These are phyloP conservation scores for Wickerhamomyces hampshirensis DNA, from an alignment of 805 yeast species.

Conservation along the genomic window DNA sequence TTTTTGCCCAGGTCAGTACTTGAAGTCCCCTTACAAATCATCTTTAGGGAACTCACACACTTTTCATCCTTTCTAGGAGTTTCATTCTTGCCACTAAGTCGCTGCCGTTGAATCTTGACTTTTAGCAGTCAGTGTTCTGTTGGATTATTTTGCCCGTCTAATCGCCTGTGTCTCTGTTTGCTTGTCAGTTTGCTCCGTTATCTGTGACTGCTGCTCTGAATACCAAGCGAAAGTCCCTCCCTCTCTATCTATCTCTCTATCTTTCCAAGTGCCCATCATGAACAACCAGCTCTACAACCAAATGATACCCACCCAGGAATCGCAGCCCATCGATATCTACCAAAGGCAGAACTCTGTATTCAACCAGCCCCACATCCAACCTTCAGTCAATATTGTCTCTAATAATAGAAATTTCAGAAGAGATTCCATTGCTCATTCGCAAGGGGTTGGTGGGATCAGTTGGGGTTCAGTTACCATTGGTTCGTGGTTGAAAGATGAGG, in stretches of 20 bases:
- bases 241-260: neutral
- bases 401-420: slow-evolving; percentile 56
- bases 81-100: too few relatives aligned
- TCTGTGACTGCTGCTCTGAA: too few relatives aligned
- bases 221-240: too few relatives aligned
- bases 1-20: too few relatives aligned
- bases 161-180: too few relatives aligned
- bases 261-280: slow-evolving; percentile 6
- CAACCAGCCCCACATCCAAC: slow-evolving; percentile 10
- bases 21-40: too few relatives aligned
- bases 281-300: slow-evolving; percentile 17
- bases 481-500: slow-evolving; percentile 94
- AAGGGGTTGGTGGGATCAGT: slow-evolving; percentile 96
- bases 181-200: too few relatives aligned
- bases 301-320: slow-evolving; percentile 13
- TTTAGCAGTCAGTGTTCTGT: too few relatives aligned
- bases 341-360: slow-evolving; percentile 16
- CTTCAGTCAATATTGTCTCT: slow-evolving; percentile 22
- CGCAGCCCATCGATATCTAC: slow-evolving; percentile 19
- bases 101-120: too few relatives aligned
- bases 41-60: too few relatives aligned
- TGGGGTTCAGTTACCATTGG: slow-evolving; percentile 97
- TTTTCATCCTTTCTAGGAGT: too few relatives aligned
- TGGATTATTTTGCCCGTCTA: too few relatives aligned
- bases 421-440: slow-evolving; percentile 91